phyloP scores from a whole-genome alignment of 345 rosid species.

The Syzygium aromaticum region DNA sequence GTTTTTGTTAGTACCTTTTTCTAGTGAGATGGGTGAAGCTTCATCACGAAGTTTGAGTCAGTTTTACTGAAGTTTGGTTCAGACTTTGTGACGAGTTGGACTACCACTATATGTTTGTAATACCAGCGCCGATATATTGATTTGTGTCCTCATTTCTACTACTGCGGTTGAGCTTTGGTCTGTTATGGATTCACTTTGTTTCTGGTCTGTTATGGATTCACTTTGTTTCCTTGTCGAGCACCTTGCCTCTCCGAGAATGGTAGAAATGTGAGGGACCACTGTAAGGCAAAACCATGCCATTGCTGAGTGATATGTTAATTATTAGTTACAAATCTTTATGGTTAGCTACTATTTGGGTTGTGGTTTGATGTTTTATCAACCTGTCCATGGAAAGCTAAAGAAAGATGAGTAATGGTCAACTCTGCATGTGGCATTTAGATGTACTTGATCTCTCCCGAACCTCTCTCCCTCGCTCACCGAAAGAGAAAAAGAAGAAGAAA shows the following conservation, averaged over 20 bases:
- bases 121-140: not conserved
- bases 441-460: not conserved
- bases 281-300: not conserved
- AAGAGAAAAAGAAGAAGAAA: not conserved
- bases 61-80: not conserved
- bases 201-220: not conserved
- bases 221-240: not conserved
- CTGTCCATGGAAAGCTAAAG: not conserved
- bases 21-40: not conserved
- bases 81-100: not conserved
- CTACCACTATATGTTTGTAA: not conserved
- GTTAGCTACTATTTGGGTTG: not conserved
- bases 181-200: not conserved
- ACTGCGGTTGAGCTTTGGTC: not conserved
- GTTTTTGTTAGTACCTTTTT: not conserved
- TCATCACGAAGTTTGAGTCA: not conserved
- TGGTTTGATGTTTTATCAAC: not conserved
- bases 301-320: not conserved
- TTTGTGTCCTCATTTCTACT: not conserved
- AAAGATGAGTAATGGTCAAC: not conserved
- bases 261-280: not conserved
- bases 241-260: not conserved
- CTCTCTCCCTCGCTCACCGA: not conserved
- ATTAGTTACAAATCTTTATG: not conserved
- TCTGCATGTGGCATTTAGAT: not conserved